Evolutionary conservation across 192 early-diverging fungal species (phyloP), one percentile per base, ranked within the genome.

Genomic region (Physocladia obscura): DNA sequence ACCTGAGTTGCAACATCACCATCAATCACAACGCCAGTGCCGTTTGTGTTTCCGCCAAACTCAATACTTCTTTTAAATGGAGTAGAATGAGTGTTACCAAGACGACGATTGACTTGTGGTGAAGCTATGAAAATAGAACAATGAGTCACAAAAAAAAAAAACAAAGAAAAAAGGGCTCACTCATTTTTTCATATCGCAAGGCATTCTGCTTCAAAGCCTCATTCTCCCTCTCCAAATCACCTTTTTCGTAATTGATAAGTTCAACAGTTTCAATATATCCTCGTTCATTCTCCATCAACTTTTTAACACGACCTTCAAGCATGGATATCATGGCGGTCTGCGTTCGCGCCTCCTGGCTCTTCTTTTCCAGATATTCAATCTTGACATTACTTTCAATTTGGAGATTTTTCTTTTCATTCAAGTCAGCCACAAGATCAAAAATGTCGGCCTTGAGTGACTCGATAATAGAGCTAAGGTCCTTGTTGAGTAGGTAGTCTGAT

Each of bases 311-410:
- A 47, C 79, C 64, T 67, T 92, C 88, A 56, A 94, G 69, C 31
- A 77, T 76, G 4, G 40, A 68, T 4, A 89, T 87, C 22, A 82
- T 85, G 27, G 89, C 90, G 29, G 83, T 76, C 38, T 38, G 24
- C 13, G 51, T 49, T 2, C 29, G 6, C 13, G 50, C 1, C n/a
- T 37, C 34, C 50, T 89, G 91, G 51, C 85, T 84, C 29, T 91
- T 86, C 74, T 89, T 92, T 75, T 92, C 92, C n/a, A 94, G 84
- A 57, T 93, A 72, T 48, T 92, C 90, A 2, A 93, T 84, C 73
- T 89, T 90, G 55, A 94, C 84, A 31, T 72, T 65, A 17, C 73
- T 76, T 75, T 97, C 93, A 73, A 92, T 90, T 36, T 93, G 67
- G 11, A 78, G 57, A 82, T 94, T 87, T 62, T 97, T 93, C 82